Evolutionary conservation across 1,139 yeast species (phyloP).

Genomic region (Kodamaea suecica): DNA sequence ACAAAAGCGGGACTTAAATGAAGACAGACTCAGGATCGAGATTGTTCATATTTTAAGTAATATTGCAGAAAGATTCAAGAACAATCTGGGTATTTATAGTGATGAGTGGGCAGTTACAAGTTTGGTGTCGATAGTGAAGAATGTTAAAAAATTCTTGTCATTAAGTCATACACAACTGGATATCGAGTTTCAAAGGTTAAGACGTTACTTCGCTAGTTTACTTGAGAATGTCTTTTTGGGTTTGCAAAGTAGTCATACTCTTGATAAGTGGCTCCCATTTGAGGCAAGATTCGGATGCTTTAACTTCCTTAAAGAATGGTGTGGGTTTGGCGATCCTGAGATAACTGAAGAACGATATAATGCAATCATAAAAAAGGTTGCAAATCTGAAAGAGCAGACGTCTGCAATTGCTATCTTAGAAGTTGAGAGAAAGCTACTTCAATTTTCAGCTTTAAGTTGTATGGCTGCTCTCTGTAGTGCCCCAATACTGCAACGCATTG

Average conservation of each 20-base stretch:
- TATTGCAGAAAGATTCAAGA: constrained; percentile 64
- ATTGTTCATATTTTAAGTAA: constrained; percentile 70
- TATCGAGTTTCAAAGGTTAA: constrained; percentile 69
- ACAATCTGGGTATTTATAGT: constrained; percentile 47
- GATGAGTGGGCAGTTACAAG: constrained; percentile 73
- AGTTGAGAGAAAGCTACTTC: constrained; percentile 71
- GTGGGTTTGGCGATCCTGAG: constrained; percentile 74
- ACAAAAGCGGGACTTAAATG: constrained; percentile 31
- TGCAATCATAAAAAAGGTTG: constrained; percentile 51
- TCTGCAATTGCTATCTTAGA: constrained; percentile 76
- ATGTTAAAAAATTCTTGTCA: constrained; percentile 62
- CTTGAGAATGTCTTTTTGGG: constrained; percentile 67
- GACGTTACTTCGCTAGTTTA: constrained; percentile 78
- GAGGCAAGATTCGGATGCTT: constrained; percentile 84
- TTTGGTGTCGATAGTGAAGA: constrained; percentile 61
- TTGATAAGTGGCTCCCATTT: constrained; percentile 67
- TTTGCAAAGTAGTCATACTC: constrained; percentile 38
- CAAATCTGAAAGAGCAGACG: constrained; percentile 45
- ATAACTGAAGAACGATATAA: constrained; percentile 67
- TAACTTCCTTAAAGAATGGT: constrained; percentile 86
- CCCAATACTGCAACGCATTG: constrained; percentile 51
- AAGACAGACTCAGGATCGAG: constrained; percentile 66
- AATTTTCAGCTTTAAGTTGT: constrained; percentile 70
- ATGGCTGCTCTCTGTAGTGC: constrained; percentile 82
- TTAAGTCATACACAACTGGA: constrained; percentile 58